phyloP scores from a whole-genome alignment of 768 basidiomycete species.

The Suillus luteus region DNA sequence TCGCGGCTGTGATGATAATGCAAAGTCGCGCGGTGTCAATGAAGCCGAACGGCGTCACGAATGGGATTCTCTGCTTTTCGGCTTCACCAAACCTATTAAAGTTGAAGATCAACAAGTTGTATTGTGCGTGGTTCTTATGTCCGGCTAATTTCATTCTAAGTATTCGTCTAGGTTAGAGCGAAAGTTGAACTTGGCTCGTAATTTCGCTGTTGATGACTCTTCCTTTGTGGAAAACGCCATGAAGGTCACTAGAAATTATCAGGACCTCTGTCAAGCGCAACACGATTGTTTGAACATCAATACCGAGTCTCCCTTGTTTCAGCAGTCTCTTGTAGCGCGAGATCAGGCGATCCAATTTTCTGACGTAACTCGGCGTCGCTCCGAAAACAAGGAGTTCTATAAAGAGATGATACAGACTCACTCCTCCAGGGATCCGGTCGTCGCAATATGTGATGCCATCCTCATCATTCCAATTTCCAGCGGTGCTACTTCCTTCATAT shows the following conservation, averaged over 20 bases:
- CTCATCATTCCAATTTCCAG: not conserved
- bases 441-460: not conserved
- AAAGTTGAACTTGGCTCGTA: not conserved
- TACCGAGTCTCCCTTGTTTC: too few species aligned
- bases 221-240: not conserved
- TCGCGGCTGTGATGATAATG: not conserved
- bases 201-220: not conserved
- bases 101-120: not conserved
- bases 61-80: conserved; percentile 2
- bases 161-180: too few species aligned
- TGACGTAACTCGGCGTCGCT: not conserved
- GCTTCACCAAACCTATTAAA: not conserved
- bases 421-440: not conserved
- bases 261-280: not conserved
- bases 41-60: not conserved
- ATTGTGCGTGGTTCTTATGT: not conserved
- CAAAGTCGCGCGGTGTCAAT: not conserved
- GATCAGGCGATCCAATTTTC: not conserved
- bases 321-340: not conserved
- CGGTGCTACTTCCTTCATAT: not conserved
- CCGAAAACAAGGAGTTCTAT: too few species aligned
- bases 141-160: too few species aligned
- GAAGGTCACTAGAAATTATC: not conserved
- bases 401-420: not conserved
- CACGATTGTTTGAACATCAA: too few species aligned